A percentile compares a stretch with the other conserved stretches of the same genome.
These are phyloP conservation scores for Clarireedia paspali DNA, from an alignment of 2,329 filamentous ascomycete genomes.

Conservation along the genomic window DNA sequence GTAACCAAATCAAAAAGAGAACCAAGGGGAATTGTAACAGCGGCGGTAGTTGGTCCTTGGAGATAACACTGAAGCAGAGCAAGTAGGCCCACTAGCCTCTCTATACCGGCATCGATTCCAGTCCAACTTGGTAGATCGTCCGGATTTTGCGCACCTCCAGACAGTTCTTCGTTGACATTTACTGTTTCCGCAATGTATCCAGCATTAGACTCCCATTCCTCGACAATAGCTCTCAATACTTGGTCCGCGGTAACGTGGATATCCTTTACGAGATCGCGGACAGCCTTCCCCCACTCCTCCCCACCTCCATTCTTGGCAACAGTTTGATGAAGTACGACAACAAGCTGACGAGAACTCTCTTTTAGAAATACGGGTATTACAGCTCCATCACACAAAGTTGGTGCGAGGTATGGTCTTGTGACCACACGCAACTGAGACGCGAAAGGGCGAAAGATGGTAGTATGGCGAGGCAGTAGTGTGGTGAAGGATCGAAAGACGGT, in stretches of 20 bases:
- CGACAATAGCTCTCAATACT: slow-evolving; percentile 69
- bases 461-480: slow-evolving; percentile 69
- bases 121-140: slow-evolving; percentile 61
- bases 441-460: slow-evolving; percentile 75
- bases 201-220: slow-evolving; percentile 69
- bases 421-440: slow-evolving; percentile 58
- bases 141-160: slow-evolving; percentile 37
- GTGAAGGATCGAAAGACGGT: slow-evolving; percentile 64
- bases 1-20: slow-evolving; percentile 60
- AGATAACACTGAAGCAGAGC: slow-evolving; percentile 57
- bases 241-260: slow-evolving; percentile 67
- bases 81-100: slow-evolving; percentile 61
- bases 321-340: slow-evolving; percentile 68
- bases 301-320: slow-evolving; percentile 70
- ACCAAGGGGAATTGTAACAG: slow-evolving; percentile 61
- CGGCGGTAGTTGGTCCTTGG: slow-evolving; percentile 52
- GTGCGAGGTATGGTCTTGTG: slow-evolving; percentile 52
- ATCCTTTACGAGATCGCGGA: slow-evolving; percentile 53
- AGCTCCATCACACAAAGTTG: slow-evolving; percentile 46
- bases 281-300: slow-evolving; percentile 69
- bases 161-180: slow-evolving; percentile 39
- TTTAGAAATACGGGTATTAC: slow-evolving; percentile 46
- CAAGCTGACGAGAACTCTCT: slow-evolving; percentile 53
- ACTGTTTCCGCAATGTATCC: slow-evolving; percentile 39
- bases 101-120: slow-evolving; percentile 65